A percentile compares a stretch with the other conserved stretches of the same genome.
phyloP scores from a whole-genome alignment of 345 rosid genomes.

The Melaleuca quinquenervia region DNA sequence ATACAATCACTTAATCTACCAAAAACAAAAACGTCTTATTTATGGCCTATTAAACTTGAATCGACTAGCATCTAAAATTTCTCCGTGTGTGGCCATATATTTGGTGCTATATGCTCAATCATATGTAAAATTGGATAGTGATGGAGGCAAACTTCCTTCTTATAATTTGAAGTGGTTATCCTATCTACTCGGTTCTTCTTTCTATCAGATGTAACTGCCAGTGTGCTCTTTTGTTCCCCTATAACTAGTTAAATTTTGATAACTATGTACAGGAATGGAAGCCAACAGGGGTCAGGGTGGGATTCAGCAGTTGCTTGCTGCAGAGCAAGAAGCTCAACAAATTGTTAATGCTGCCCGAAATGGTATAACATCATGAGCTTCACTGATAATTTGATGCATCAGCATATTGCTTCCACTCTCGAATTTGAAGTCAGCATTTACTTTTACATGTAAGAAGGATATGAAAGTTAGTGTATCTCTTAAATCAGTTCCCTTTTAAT shows the following conservation, averaged over 20 bases:
- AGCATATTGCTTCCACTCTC: background rate
- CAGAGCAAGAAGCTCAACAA: constrained; percentile 88
- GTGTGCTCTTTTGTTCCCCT: background rate
- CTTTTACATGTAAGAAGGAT: background rate
- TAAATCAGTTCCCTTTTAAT: background rate
- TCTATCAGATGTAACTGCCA: background rate
- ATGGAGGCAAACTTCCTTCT: background rate
- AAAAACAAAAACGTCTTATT: background rate
- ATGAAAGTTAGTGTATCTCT: background rate
- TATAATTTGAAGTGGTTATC: background rate
- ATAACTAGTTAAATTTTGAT: background rate
- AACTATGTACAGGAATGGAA: constrained; percentile 30
- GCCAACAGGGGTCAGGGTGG: constrained; percentile 64
- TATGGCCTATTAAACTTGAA: background rate
- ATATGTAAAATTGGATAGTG: background rate
- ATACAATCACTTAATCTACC: too few species aligned
- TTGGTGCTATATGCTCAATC: background rate
- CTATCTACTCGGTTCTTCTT: background rate
- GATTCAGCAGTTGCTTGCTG: constrained; percentile 85
- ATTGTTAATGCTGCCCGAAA: constrained; percentile 65
- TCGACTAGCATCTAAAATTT: background rate
- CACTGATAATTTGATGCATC: background rate
- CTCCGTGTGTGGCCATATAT: background rate
- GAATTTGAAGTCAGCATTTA: background rate
- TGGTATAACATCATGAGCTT: constrained; percentile 13